These are phyloP conservation scores for Diaporthe citriasiana DNA, from an alignment of 2,329 filamentous ascomycete species.

Conservation along the genomic window DNA sequence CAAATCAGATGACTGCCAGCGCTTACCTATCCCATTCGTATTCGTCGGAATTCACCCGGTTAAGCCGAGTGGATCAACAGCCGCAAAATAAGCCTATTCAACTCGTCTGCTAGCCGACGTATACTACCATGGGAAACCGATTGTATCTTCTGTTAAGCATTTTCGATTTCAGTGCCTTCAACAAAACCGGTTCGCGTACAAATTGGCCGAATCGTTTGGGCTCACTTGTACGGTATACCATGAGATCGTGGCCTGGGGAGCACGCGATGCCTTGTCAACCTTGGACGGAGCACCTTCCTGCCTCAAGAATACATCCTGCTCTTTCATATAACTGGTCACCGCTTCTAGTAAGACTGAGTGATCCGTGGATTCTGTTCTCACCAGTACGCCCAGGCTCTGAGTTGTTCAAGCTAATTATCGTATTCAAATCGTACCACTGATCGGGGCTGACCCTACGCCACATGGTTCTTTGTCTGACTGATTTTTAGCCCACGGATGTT, in stretches of 20 bases:
- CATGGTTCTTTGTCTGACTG: conserved; percentile 11
- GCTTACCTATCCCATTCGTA: neutral
- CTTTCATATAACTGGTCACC: neutral
- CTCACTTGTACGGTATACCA: neutral
- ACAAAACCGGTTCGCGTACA: neutral
- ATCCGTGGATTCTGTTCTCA: neutral
- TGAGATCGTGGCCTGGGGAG: neutral
- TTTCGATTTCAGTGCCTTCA: neutral
- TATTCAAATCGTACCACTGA: conserved; percentile 8
- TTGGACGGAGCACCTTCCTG: neutral
- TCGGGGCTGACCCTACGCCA: conserved; percentile 5
- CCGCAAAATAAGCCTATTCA: conserved; percentile 37
- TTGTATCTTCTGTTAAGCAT: neutral
- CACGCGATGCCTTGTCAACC: neutral
- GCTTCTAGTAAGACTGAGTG: conserved; percentile 6
- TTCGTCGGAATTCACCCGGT: neutral
- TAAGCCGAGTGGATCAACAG: conserved; percentile 35
- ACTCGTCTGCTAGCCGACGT: neutral
- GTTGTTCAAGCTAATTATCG: conserved; percentile 18
- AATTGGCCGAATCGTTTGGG: neutral
- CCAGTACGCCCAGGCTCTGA: neutral
- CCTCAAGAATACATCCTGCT: neutral
- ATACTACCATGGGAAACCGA: neutral
- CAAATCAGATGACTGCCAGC: neutral
- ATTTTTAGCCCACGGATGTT: neutral